Percentiles rank a stretch among this genome's conserved stretches.
These are phyloP conservation scores for Torulaspora indica DNA, from an alignment of 805 yeast species.

Conservation along the genomic window DNA sequence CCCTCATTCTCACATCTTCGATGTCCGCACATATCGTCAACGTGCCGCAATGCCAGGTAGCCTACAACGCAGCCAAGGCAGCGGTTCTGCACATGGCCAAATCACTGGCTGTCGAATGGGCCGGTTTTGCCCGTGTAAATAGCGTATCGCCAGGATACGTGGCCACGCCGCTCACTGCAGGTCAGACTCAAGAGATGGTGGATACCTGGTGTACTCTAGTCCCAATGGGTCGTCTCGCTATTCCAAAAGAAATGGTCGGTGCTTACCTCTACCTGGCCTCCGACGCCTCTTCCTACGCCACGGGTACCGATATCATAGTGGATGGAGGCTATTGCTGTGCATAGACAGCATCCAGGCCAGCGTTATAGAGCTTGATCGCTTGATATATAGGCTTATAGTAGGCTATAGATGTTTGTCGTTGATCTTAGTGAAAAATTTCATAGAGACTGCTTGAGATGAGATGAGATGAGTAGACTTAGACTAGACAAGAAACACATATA, in stretches of 20 bases:
- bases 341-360: neutral
- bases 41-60: slow-evolving; percentile 81
- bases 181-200: slow-evolving; percentile 42
- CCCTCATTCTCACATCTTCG: slow-evolving; percentile 79
- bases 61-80: slow-evolving; percentile 84
- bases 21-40: slow-evolving; percentile 87
- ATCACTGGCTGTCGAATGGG: slow-evolving; percentile 84
- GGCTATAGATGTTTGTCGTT: neutral
- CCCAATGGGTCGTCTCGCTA: slow-evolving; percentile 74
- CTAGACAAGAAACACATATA: neutral
- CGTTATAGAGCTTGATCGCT: neutral
- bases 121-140: slow-evolving; percentile 82
- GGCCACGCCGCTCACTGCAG: slow-evolving; percentile 59
- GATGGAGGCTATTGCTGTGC: slow-evolving; percentile 58
- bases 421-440: slow-evolving; percentile 9
- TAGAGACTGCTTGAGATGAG: neutral
- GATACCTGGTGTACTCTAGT: slow-evolving; percentile 47
- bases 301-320: slow-evolving; percentile 70
- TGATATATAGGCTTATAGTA: neutral
- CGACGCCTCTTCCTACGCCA: slow-evolving; percentile 73
- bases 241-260: slow-evolving; percentile 70
- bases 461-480: slow-evolving; percentile 2
- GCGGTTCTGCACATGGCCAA: slow-evolving; percentile 70
- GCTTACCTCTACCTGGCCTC: slow-evolving; percentile 77
- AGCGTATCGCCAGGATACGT: slow-evolving; percentile 85